A percentile compares a stretch with the other conserved stretches of the same genome.
Evolutionary conservation across 2,329 filamentous ascomycete species (phyloP).

Genomic region (Xylariaceae sp.): DNA sequence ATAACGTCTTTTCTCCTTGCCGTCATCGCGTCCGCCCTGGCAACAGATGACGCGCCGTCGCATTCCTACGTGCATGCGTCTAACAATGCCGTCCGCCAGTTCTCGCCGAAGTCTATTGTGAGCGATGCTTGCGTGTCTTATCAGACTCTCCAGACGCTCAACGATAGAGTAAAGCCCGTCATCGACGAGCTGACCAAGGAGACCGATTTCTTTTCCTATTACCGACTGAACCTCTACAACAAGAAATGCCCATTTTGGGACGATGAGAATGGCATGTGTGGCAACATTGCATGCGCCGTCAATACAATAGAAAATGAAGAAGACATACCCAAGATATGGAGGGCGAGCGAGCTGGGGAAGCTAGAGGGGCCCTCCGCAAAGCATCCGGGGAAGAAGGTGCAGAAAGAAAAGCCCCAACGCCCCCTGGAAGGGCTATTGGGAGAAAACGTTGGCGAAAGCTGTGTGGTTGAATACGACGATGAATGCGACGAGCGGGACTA

Average conservation of each 20-base stretch:
- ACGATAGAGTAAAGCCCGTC: conserved; percentile 68
- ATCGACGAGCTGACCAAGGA: conserved; percentile 76
- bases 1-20: conserved; percentile 21
- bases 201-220: conserved; percentile 98
- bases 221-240: conserved; percentile 90
- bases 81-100: conserved; percentile 53
- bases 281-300: conserved; percentile 93
- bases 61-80: conserved; percentile 31
- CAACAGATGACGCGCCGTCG: conserved; percentile 19
- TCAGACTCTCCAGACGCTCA: conserved; percentile 80
- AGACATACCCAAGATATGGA: conserved; percentile 88
- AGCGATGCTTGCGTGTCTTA: conserved; percentile 94
- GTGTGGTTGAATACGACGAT: conserved; percentile 94
- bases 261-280: conserved; percentile 89
- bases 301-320: conserved; percentile 93
- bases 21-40: conserved; percentile 25
- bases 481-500: conserved; percentile 97
- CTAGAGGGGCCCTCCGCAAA: conserved; percentile 85
- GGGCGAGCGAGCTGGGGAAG: conserved; percentile 86
- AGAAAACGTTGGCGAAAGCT: conserved; percentile 86
- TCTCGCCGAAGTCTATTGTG: conserved; percentile 83
- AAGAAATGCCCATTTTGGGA: conserved; percentile 96
- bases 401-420: conserved; percentile 63
- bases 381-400: conserved; percentile 74
- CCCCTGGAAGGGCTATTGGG: conserved; percentile 81